Evolutionary conservation across 768 basidiomycete species (phyloP).

Genomic region (Tricholoma sp.): DNA sequence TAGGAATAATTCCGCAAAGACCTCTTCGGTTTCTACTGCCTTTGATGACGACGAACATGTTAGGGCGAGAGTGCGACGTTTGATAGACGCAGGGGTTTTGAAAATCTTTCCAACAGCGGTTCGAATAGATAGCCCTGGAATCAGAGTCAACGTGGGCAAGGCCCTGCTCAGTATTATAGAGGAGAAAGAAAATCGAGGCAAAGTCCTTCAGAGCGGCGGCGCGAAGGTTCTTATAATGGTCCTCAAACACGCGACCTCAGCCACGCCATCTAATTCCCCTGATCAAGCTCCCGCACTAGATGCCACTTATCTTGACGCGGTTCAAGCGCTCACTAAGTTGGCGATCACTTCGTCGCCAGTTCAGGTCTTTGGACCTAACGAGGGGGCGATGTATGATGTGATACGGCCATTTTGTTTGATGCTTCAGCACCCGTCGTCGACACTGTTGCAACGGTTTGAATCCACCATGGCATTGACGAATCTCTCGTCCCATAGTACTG

Average conservation of each 20-base stretch:
- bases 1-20: slow-evolving; percentile 23
- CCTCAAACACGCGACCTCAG: slow-evolving; percentile 45
- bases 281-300: slow-evolving; percentile 30
- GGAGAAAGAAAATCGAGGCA: slow-evolving; percentile 71
- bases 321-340: slow-evolving; percentile 90
- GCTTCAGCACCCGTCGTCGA: slow-evolving; percentile 63
- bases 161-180: slow-evolving; percentile 69
- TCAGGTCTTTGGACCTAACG: slow-evolving; percentile 85
- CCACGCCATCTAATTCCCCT: slow-evolving; percentile 22
- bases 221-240: slow-evolving; percentile 57
- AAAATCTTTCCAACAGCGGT: slow-evolving; percentile 55
- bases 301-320: slow-evolving; percentile 47
- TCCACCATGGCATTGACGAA: slow-evolving; percentile 96
- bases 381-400: slow-evolving; percentile 72
- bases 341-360: slow-evolving; percentile 88
- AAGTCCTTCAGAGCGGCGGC: slow-evolving; percentile 74
- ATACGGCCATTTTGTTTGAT: slow-evolving; percentile 75
- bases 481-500: slow-evolving; percentile 71
- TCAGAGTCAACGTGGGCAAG: slow-evolving; percentile 54
- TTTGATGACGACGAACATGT: slow-evolving; percentile 69
- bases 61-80: slow-evolving; percentile 47
- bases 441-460: slow-evolving; percentile 83
- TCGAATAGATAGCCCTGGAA: slow-evolving; percentile 56
- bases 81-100: slow-evolving; percentile 60
- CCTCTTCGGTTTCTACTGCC: slow-evolving; percentile 24